Evolutionary conservation across 495 filamentous ascomycete species (phyloP).

Genomic region (Daldinia bambusicola): DNA sequence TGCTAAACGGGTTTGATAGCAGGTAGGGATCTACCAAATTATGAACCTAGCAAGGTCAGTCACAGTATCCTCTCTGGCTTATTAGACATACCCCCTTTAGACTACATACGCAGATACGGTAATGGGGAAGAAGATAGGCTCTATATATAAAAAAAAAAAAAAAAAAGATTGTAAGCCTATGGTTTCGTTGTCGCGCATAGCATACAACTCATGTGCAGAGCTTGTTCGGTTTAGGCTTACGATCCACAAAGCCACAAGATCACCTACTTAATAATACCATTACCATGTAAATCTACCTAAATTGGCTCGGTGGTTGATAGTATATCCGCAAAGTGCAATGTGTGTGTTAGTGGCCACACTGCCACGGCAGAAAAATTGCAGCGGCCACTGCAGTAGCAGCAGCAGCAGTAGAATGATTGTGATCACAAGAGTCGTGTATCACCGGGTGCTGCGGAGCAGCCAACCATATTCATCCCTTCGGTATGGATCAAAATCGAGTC

Average conservation of each 20-base stretch:
- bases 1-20: constrained; percentile 21
- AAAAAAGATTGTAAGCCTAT: constrained; percentile 10
- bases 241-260: constrained; percentile 14
- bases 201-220: constrained; percentile 30
- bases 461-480: constrained; percentile 28
- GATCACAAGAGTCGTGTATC: constrained; percentile 38
- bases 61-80: constrained; percentile 2
- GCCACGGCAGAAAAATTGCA: constrained; percentile 20
- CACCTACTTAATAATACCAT: background rate
- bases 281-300: constrained; percentile 13
- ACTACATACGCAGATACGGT: background rate
- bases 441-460: constrained; percentile 28
- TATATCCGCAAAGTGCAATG: constrained; percentile 11
- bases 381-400: constrained; percentile 7
- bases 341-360: constrained; percentile 11
- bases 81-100: constrained; percentile 21
- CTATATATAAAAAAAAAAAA: too few species aligned
- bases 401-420: constrained; percentile 28
- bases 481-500: constrained; percentile 16
- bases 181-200: constrained; percentile 17
- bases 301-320: constrained; percentile 4
- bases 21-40: constrained; percentile 26
- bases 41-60: constrained; percentile 6
- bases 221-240: constrained; percentile 23
- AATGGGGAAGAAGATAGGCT: constrained; percentile 9